Base-by-base conservation (phyloP, 495 filamentous ascomycete genomes). In the Aspergillus indologenus region DNA sequence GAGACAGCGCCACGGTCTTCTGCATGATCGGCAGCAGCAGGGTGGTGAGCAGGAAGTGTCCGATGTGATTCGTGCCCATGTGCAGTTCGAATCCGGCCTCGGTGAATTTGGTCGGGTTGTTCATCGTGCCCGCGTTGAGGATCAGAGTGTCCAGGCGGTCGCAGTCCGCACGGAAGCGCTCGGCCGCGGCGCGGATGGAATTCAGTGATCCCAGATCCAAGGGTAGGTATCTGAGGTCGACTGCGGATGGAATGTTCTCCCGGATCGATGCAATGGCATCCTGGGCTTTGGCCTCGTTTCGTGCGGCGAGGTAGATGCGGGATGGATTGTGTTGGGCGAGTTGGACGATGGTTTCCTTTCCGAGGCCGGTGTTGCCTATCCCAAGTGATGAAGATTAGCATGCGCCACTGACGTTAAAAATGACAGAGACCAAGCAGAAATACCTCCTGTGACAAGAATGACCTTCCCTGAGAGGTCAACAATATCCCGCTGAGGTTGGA, bases 41-140 rank as follows among this genome's bases (percentile, higher is more conserved):
- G 48, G 81, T 79, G 20, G 83, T 85, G 23, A 92, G 74, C 8
- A 90, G 76, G 43, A 83, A 84, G 62, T 89, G 87, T 5, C 82
- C 85, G 56, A 91, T 68, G 66, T 91, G 82, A 65, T 91, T 92
- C 5, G 83, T 85, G n/a, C 83, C 86, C 58, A 90, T 84, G 56
- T 89, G 85, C 29, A 85, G 76, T 64, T 91, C 87, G 65, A 84
- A 86, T n/a, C 87, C 86, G 20, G 90, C 84, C 4, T 75, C 65
- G 0, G 86, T 86, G 1, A 72, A 60, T 0, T 65, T 64, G 8
- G 66, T 73, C 0, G 80, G 75, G 7, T 77, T 58, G 0, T 74
- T 83, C 83, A 89, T 86, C 59, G 88, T 79, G 40, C 87, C 87
- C 3, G 88, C 88, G 61, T 91, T 92, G 70, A 84, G 82, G 34